Percentiles rank a stretch among this genome's conserved stretches.
Conservation (phyloP, 192 early-diverging fungal species). For the Kappamyces sp. region DNA sequence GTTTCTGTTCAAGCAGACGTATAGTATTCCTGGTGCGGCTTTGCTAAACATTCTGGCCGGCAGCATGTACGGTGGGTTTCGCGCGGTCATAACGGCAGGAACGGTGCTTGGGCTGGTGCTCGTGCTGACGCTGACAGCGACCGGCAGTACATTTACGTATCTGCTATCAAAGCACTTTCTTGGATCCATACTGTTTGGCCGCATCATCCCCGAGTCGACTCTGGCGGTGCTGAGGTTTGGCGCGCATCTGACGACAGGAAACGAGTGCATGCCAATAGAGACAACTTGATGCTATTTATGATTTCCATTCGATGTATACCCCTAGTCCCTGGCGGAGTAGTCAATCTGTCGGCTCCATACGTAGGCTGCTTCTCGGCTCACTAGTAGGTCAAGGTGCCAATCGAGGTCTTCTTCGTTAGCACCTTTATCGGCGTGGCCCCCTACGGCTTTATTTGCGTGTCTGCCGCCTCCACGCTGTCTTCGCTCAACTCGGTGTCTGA, state of each 20-base stretch:
- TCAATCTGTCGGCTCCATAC: conserved; percentile 29
- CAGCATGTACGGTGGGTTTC: conserved; percentile 18
- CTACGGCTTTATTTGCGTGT: conserved; percentile 31
- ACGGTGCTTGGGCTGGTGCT: too few species aligned
- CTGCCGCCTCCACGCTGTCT: conserved; percentile 27
- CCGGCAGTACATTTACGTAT: conserved; percentile 28
- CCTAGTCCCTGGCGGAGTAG: conserved; percentile 28
- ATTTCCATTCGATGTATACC: conserved; percentile 29
- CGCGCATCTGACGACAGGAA: conserved; percentile 15
- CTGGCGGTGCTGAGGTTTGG: conserved; percentile 10
- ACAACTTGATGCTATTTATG: conserved; percentile 28
- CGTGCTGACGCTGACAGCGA: not conserved
- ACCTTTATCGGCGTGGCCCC: conserved; percentile 31
- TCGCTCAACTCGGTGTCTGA: conserved; percentile 28
- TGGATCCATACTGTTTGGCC: conserved; percentile 1
- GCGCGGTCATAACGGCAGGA: too few species aligned
- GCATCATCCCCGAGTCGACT: not conserved
- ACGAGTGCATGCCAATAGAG: conserved; percentile 22
- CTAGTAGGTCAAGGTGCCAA: conserved; percentile 10
- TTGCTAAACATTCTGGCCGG: conserved; percentile 35
- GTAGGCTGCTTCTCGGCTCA: conserved; percentile 14
- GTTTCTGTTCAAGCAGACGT: conserved; percentile 38
- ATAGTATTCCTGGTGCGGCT: conserved; percentile 28
- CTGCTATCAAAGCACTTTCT: conserved; percentile 22
- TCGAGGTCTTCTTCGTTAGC: conserved; percentile 22